These are phyloP conservation scores for Ganoderma lucidum DNA, from an alignment of 1,284 basidiomycete species.

Conservation along the genomic window DNA sequence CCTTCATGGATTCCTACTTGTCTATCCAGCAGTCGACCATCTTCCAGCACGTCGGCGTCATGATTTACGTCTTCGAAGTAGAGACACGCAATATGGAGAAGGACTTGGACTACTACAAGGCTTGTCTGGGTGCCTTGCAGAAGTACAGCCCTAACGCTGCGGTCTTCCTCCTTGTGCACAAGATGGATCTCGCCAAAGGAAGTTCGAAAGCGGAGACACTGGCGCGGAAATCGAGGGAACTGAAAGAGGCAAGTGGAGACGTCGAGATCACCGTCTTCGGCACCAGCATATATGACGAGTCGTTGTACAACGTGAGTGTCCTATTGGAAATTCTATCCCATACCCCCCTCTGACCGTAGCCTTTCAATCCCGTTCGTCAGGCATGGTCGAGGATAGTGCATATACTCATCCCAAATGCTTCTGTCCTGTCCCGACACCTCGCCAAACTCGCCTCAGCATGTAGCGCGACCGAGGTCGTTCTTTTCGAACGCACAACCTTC, in stretches of 20 bases:
- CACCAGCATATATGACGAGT: conserved; percentile 99
- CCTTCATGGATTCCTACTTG: conserved; percentile 97
- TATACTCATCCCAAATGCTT: conserved; percentile 93
- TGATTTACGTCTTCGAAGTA: conserved; percentile 99
- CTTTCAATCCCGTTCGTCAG: conserved; percentile 47
- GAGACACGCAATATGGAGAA: conserved; percentile 77
- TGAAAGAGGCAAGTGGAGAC: conserved; percentile 71
- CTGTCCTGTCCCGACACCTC: conserved; percentile 88
- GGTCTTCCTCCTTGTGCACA: conserved; percentile 94
- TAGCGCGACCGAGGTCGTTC: conserved; percentile 91
- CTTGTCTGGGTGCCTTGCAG: conserved; percentile 83
- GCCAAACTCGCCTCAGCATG: conserved; percentile 86
- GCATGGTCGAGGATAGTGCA: conserved; percentile 99
- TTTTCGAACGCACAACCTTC: conserved; percentile 98
- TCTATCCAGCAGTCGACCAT: conserved; percentile 90
- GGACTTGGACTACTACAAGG: conserved; percentile 88
- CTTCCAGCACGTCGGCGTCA: conserved; percentile 94
- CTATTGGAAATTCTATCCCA: conserved; percentile 12
- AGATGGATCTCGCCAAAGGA: conserved; percentile 87
- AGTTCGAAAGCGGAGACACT: conserved; percentile 67
- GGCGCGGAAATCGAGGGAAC: conserved; percentile 72
- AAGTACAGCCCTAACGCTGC: conserved; percentile 83
- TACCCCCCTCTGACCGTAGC: not conserved
- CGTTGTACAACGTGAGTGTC: conserved; percentile 85
- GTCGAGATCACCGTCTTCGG: conserved; percentile 77